Percentiles rank a stretch among this genome's conserved stretches.
Evolutionary conservation across 805 yeast genomes (phyloP).

Genomic region (Komagataella ulmi): DNA sequence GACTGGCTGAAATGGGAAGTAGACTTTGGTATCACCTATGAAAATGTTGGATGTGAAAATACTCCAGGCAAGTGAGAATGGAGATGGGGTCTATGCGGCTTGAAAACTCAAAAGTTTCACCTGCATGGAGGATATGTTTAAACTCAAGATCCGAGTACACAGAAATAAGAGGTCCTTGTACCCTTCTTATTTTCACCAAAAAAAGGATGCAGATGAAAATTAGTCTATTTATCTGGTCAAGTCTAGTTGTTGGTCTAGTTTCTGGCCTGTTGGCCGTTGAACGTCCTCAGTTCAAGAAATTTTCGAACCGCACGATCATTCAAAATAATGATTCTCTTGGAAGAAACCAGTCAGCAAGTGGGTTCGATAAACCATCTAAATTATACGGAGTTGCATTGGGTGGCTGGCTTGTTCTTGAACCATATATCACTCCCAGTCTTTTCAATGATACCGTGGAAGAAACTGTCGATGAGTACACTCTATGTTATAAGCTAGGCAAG

Average conservation of each 20-base stretch:
- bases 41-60: conserved; percentile 1
- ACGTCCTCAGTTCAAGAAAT: neutral
- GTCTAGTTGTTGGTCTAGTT: neutral
- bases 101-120: neutral
- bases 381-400: conserved; percentile 68
- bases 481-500: conserved; percentile 44
- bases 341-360: neutral
- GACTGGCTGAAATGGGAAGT: conserved; percentile 14
- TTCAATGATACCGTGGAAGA: conserved; percentile 38
- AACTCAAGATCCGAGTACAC: neutral
- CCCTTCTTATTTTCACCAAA: neutral
- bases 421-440: conserved; percentile 72
- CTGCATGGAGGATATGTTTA: neutral
- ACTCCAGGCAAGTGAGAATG: neutral
- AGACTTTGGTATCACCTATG: conserved; percentile 11
- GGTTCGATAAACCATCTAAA: neutral
- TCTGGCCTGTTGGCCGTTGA: neutral
- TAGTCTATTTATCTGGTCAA: neutral
- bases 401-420: conserved; percentile 85
- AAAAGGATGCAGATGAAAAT: neutral
- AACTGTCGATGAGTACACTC: conserved; percentile 81
- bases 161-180: neutral
- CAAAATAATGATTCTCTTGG: neutral
- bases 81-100: neutral
- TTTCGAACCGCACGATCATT: neutral